Evolutionary conservation across 2,329 filamentous ascomycete genomes (phyloP), one percentile per base, ranked within the genome.

Genomic region (Tolypocladium nubicola): DNA sequence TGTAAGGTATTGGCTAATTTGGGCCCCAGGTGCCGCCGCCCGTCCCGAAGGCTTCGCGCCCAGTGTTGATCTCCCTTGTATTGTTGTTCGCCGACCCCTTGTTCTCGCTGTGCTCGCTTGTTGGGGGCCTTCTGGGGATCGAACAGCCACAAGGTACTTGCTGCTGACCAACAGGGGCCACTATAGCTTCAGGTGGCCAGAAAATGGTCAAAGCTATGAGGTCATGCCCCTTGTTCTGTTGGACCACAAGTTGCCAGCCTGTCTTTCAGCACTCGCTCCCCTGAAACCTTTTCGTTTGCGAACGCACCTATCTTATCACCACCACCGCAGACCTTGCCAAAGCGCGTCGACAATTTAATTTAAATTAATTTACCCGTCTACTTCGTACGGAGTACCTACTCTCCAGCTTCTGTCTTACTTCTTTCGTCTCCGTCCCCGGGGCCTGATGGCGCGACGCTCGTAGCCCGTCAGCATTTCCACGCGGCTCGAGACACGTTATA

Each of bases 341-440:
- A n/a, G 41, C 52, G 52, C 52, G 39, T 35, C 52, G 52, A 54
- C n/a, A 53, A 43, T 43, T 54, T 54, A 43, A n/a, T 40, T 39
- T 54, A 43, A n/a, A 30, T 39, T 54, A 54, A 54, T 54, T 54
- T 54, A 43, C 38, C 39, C 52, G 52, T 54, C 52, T 33, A 41
- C 23, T 26, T 3, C 23, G 23, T 26, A 26, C 23, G 23, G 23
- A 26, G 23, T 26, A 26, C 23, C 52, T 43, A 14, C 52, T 54
- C 23, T 43, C 5, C 38, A 43, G 39, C 38, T 43, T 54, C 45
- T 47, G 45, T 30, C 39, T 41, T 19, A 33, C 35, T 6, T 30
- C 23, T 40, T 53, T 53, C 52, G 52, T 53, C 23, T 11, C 11
- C 52, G 38, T 30, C 38, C 38, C 21, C 4, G 4, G 26, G 52